phyloP scores from a whole-genome alignment of 257 asterid species.

The Solanum clarkiae region DNA sequence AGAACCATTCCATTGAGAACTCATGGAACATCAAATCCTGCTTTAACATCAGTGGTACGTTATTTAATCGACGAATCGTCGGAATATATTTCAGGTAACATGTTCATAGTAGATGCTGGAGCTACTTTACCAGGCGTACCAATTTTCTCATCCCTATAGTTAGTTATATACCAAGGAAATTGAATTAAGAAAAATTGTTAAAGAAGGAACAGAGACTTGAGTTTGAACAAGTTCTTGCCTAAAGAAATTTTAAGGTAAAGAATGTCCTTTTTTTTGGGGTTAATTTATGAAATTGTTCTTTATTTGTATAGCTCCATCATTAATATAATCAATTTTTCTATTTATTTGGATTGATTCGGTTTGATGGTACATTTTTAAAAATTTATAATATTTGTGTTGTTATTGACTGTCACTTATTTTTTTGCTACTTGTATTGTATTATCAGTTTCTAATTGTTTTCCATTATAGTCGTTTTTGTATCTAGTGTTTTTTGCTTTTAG shows the following conservation, averaged over 20 bases:
- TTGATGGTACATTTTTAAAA: too few species aligned
- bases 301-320: background rate
- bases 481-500: too few species aligned
- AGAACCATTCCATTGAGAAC: conserved; percentile 44
- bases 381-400: too few species aligned
- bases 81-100: conserved; percentile 45
- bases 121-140: conserved; percentile 48
- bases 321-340: too few species aligned
- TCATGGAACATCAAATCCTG: conserved; percentile 47
- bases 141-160: conserved; percentile 57
- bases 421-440: too few species aligned
- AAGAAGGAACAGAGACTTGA: background rate
- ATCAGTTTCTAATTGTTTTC: too few species aligned
- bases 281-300: background rate
- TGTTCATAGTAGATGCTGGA: conserved; percentile 52
- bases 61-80: conserved; percentile 59
- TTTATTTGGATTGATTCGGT: too few species aligned
- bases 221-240: background rate
- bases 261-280: background rate
- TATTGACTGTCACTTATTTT: too few species aligned
- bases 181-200: background rate
- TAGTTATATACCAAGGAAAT: background rate
- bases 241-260: background rate
- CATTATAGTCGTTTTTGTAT: too few species aligned
- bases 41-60: conserved; percentile 46